Evolutionary conservation across 139 green algal genomes (phyloP).

Genomic region (Chlamydomonas sp.): DNA sequence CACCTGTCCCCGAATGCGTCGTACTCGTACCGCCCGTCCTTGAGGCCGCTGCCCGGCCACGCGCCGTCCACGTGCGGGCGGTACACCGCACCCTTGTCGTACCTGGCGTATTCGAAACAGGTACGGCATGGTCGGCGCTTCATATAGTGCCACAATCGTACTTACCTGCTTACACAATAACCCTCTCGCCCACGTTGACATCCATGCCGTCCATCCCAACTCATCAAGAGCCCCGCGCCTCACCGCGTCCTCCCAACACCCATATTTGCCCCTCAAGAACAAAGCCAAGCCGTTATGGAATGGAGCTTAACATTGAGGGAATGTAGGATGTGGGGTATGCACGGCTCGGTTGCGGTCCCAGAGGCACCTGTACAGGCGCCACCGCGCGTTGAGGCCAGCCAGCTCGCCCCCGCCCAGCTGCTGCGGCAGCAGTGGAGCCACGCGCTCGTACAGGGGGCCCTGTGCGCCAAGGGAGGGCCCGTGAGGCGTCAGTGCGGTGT

Average conservation of each 20-base stretch:
- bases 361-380: constrained; percentile 53
- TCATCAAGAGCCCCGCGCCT: too few species aligned
- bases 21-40: constrained; percentile 52
- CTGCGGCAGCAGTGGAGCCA: constrained; percentile 49
- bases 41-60: constrained; percentile 56
- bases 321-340: background rate
- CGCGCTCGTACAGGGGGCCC: constrained; percentile 43
- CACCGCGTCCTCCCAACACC: too few species aligned
- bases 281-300: background rate
- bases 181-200: too few species aligned
- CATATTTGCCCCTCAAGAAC: too few species aligned
- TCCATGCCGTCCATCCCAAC: too few species aligned
- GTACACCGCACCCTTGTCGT: constrained; percentile 57
- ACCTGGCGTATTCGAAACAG: background rate
- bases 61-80: constrained; percentile 69
- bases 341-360: background rate
- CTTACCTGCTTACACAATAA: too few species aligned
- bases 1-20: constrained; percentile 64
- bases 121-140: too few species aligned
- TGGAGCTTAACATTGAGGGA: background rate
- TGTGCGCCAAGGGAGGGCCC: background rate
- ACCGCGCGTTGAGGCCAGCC: constrained; percentile 62
- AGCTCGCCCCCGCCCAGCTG: constrained; percentile 49
- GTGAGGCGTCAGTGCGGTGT: too few species aligned
- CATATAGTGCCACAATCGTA: too few species aligned